Evolutionary conservation across 208 protist genomes (phyloP), one percentile per base, ranked within the genome.

Genomic region (Trypanosomatidae sp.): DNA sequence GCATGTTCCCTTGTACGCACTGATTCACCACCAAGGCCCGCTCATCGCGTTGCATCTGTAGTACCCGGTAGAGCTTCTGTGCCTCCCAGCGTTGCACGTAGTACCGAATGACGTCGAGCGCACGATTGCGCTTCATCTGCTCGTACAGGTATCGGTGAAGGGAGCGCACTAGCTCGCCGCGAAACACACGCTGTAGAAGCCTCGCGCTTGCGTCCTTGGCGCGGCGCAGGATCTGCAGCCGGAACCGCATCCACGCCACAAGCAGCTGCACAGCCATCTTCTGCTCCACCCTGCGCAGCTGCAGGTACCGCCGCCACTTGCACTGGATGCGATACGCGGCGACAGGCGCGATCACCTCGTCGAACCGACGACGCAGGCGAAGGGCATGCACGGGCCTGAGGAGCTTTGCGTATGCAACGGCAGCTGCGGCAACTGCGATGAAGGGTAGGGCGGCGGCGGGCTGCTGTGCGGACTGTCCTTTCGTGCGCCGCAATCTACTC

Each of bases 311-410:
- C 22, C 91, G 81, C 87, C 88, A 95, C 62, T 59, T 53, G 46
- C 84, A 91, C 82, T 93, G 87, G 69, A 95, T 88, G 33, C 73
- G 53, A 73, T 81, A 93, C 8, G 87, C 88, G 4, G 91, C 91
- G 13, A 56, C 76, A 15, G 88, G 87, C 41, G 81, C 85, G n/a
- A 76, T 75, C 25, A 87, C 69, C 9, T 65, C 80, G 28, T 84
- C 80, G 56, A 80, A 69, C 17, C 36, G 43, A 36, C 83, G 71
- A 43, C 59, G 60, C 49, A 30, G 69, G 2, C 88, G 87, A 30
- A 80, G 47, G 12, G 77, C 60, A 43, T 41, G 19, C 41, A 86
- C 74, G 0, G 76, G 74, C 36, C 74, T 74, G 39, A 83, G 74
- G 52, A 92, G 73, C 49, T 71, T 62, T 33, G 53, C 68, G 74